phyloP scores from a whole-genome alignment of 805 yeast species.

The Nakazawaea laoshanensis region DNA sequence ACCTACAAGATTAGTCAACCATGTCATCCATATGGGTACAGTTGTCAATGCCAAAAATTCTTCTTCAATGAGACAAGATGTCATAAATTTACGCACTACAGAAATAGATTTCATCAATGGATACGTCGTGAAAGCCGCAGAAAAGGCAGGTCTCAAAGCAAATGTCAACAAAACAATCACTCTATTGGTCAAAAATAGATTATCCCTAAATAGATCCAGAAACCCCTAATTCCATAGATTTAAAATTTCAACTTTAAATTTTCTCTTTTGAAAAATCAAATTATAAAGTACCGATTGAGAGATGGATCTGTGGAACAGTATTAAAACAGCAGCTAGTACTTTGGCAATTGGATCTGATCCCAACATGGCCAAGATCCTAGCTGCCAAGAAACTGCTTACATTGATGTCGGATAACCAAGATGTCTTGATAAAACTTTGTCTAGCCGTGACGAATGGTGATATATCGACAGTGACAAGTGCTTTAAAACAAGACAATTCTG shows the following conservation, averaged over 20 bases:
- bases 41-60: constrained; percentile 34
- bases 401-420: constrained; percentile 21
- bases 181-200: constrained; percentile 32
- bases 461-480: constrained; percentile 19
- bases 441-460: constrained; percentile 31
- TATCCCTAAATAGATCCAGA: constrained; percentile 14
- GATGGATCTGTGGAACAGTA: constrained; percentile 22
- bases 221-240: neutral
- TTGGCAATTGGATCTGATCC: constrained; percentile 17
- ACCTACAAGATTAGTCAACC: constrained; percentile 24
- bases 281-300: neutral
- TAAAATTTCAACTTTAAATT: neutral
- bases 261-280: neutral
- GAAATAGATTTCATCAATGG: constrained; percentile 87
- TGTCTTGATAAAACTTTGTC: constrained; percentile 23
- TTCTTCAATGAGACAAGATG: constrained; percentile 69
- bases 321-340: constrained; percentile 12
- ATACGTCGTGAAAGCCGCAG: constrained; percentile 52
- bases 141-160: constrained; percentile 30
- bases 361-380: constrained; percentile 22
- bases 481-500: constrained; percentile 14
- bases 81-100: constrained; percentile 43
- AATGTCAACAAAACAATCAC: constrained; percentile 39
- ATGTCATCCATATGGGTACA: constrained; percentile 19
- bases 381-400: constrained; percentile 27